These are phyloP conservation scores for Xerophyta viscosa DNA, from an alignment of 106 monocot genomes.

Conservation along the genomic window DNA sequence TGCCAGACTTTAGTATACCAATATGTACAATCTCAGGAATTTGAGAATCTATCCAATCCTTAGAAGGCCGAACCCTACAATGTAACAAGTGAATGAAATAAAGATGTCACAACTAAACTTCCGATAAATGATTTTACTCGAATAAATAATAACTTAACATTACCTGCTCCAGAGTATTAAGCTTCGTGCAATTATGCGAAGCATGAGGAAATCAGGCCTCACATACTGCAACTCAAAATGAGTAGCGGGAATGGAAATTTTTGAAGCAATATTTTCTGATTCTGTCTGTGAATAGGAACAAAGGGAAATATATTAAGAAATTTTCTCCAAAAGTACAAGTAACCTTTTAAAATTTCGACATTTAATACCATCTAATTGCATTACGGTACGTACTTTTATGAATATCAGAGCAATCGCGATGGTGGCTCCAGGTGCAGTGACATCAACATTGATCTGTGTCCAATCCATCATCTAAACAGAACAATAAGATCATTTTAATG, in stretches of 20 bases:
- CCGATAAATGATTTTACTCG: too few species aligned
- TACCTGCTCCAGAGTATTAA: slow-evolving; percentile 97
- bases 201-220: slow-evolving; percentile 97
- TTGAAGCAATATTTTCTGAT: slow-evolving; percentile 57
- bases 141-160: not conserved
- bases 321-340: too few species aligned
- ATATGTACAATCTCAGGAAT: slow-evolving; percentile 63
- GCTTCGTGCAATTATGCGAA: slow-evolving; percentile 81
- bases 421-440: slow-evolving; percentile 91
- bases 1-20: slow-evolving; percentile 28
- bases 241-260: slow-evolving; percentile 65
- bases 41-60: slow-evolving; percentile 82
- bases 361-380: too few species aligned
- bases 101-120: too few species aligned
- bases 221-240: slow-evolving; percentile 92
- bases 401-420: slow-evolving; percentile 88
- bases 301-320: too few species aligned
- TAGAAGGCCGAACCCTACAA: slow-evolving; percentile 61
- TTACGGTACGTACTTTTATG: slow-evolving; percentile 48
- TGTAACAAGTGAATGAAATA: too few species aligned
- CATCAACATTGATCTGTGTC: slow-evolving; percentile 82
- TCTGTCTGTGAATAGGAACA: slow-evolving; percentile 48
- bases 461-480: slow-evolving; percentile 79
- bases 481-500: too few species aligned
- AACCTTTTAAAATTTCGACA: too few species aligned